Evolutionary conservation across 1,284 basidiomycete species (phyloP).

Genomic region (Ceratobasidium sp.): DNA sequence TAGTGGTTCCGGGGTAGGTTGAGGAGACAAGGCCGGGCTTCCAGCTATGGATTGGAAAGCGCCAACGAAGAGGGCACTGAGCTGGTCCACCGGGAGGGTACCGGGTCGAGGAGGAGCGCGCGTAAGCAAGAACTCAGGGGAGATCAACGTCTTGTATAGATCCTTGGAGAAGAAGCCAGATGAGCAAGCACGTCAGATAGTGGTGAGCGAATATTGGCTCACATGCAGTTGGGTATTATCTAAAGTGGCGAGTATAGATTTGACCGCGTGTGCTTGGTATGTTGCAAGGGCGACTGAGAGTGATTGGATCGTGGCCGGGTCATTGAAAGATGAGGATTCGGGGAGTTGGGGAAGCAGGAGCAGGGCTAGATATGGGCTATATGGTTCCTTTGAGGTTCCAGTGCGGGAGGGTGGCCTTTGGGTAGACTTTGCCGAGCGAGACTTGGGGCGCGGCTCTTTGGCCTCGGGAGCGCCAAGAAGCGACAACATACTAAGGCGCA

Average conservation of each 20-base stretch:
- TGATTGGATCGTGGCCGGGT: background rate
- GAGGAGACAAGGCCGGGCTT: conserved; percentile 19
- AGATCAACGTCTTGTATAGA: conserved; percentile 21
- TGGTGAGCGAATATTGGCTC: background rate
- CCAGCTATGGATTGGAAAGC: conserved; percentile 32
- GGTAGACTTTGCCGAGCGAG: background rate
- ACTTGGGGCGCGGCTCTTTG: conserved; percentile 19
- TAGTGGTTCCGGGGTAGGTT: background rate
- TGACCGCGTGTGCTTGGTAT: conserved; percentile 34
- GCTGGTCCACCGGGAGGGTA: conserved; percentile 21
- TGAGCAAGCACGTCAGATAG: background rate
- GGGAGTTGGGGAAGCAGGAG: conserved; percentile 21
- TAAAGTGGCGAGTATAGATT: conserved; percentile 22
- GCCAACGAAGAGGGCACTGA: conserved; percentile 33
- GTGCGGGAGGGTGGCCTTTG: conserved; percentile 18
- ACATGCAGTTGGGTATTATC: conserved; percentile 23
- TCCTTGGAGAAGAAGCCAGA: background rate
- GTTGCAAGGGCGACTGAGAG: conserved; percentile 34
- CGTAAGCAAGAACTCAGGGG: conserved; percentile 23
- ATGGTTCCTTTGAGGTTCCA: background rate
- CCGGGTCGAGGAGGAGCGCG: conserved; percentile 19
- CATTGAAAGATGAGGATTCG: background rate
- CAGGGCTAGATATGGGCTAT: conserved; percentile 3
- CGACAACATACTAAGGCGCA: conserved; percentile 11
- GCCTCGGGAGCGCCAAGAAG: conserved; percentile 13